phyloP scores from a whole-genome alignment of 441 rosid species.

The Melastoma candidum region DNA sequence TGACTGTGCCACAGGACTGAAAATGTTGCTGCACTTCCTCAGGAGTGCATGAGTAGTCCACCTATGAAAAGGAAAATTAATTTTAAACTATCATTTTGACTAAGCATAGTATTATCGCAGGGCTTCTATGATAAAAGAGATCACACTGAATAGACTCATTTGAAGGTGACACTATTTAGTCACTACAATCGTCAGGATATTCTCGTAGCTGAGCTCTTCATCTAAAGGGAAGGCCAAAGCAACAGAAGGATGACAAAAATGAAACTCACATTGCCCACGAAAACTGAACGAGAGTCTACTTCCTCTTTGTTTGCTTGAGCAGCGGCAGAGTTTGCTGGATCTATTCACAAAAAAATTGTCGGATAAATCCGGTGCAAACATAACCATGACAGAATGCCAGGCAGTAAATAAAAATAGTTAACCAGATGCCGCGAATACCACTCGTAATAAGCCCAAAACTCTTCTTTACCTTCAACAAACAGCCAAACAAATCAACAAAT shows the following conservation, averaged over 20 bases:
- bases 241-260: constrained; percentile 7
- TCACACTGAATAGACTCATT: no score
- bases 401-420: no score
- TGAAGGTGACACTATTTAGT: no score
- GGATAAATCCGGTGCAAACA: no score
- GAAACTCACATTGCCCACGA: constrained; percentile 56
- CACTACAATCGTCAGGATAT: no score
- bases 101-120: not conserved
- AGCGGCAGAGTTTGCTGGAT: constrained; percentile 33
- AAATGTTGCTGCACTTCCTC: constrained; percentile 72
- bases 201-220: no score
- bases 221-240: not conserved
- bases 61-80: constrained; percentile 23
- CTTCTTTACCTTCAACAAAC: not conserved
- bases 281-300: constrained; percentile 51
- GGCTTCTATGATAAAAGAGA: constrained; percentile 2
- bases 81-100: no score
- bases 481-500: not conserved
- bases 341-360: constrained; percentile 17
- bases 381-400: no score
- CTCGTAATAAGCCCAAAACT: no score
- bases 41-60: constrained; percentile 58
- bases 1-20: constrained; percentile 59
- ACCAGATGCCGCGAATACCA: no score
- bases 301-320: constrained; percentile 48